Base-by-base conservation (phyloP, 805 yeast species). In the Kuraishia piskuri region DNA sequence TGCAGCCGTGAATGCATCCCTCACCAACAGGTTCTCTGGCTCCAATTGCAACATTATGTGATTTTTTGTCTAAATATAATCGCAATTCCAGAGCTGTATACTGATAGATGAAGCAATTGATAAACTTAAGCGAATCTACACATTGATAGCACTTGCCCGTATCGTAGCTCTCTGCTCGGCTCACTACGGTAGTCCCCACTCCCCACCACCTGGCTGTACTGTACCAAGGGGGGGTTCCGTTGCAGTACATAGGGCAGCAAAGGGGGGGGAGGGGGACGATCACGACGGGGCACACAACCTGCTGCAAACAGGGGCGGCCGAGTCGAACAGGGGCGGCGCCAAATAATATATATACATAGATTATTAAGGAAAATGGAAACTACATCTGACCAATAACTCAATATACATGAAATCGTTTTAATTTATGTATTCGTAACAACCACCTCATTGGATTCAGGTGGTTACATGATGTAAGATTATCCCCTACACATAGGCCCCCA, bases 21-120 rank as follows among this genome's bases (percentile, higher is more conserved):
- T 83, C 59, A 94, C 77, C 61, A 95, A 79, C 52, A 90, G 76
- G 65, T 94, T 94, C 65, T 87, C 84, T 58, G 86, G 86, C 65
- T 90, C 91, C 57, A 94, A 77, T 64, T 90, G 90, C 60, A 94
- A 75, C 97, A 92, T 92, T 47, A 12, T 52, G 52, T 7, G 49
- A 9, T 47, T 45, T 4, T 22, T 45, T 12, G 14, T 45, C 14
- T 5, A 45, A n/a, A 4, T 45, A 3, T 12, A 31, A 3, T 12
- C 17, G 14, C 40, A 31, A 31, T 31, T 31, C 17, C 14, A 5
- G 9, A 7, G 9, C 3, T 31, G 17, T 31, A 31, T 31, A 12
- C 40, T 31, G 40, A 31, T 31, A 3, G 40, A 31, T 31, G 40
- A 31, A 3, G 17, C 31, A 31, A 31, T 31, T 31, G 40, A 8